Evolutionary conservation across 208 protist species (phyloP).

Genomic region (Sergeia podlipaevii): DNA sequence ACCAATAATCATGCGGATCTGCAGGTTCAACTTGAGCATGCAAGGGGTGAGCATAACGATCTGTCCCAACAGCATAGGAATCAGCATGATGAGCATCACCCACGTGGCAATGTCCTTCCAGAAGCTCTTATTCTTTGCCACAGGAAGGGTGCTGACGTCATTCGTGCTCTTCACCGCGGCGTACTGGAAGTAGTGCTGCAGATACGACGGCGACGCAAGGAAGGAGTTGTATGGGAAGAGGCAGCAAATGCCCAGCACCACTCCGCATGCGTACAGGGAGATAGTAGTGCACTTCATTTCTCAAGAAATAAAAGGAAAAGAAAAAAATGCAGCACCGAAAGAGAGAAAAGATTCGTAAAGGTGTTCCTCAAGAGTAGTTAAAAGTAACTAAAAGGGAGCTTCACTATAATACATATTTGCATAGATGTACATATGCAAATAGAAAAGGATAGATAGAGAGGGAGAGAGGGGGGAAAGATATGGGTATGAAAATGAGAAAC

Average conservation of each 20-base stretch:
- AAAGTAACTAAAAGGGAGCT: too few species aligned
- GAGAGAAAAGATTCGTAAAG: neutral
- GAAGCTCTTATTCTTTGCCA: constrained; percentile 17
- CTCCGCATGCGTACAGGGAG: constrained; percentile 16
- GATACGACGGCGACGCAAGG: constrained; percentile 38
- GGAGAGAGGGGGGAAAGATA: too few species aligned
- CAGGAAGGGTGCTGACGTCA: constrained; percentile 25
- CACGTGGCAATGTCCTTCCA: constrained; percentile 35
- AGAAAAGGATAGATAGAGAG: too few species aligned
- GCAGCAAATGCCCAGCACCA: constrained; percentile 28
- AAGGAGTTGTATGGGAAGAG: constrained; percentile 50
- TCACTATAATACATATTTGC: too few species aligned
- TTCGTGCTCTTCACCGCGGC: constrained; percentile 32
- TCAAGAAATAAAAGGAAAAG: neutral
- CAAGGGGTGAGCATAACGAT: constrained; percentile 27
- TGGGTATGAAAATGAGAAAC: too few species aligned
- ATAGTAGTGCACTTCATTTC: constrained; percentile 10
- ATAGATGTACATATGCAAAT: too few species aligned
- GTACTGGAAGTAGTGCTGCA: constrained; percentile 47
- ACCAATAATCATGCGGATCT: constrained; percentile 26
- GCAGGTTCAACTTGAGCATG: constrained; percentile 29
- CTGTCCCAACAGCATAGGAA: constrained; percentile 39
- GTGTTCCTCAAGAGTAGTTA: neutral
- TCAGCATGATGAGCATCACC: constrained; percentile 35
- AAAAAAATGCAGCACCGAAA: neutral